Evolutionary conservation across 805 yeast genomes (phyloP).

Genomic region (Sungouiozyma ichnusensis): DNA sequence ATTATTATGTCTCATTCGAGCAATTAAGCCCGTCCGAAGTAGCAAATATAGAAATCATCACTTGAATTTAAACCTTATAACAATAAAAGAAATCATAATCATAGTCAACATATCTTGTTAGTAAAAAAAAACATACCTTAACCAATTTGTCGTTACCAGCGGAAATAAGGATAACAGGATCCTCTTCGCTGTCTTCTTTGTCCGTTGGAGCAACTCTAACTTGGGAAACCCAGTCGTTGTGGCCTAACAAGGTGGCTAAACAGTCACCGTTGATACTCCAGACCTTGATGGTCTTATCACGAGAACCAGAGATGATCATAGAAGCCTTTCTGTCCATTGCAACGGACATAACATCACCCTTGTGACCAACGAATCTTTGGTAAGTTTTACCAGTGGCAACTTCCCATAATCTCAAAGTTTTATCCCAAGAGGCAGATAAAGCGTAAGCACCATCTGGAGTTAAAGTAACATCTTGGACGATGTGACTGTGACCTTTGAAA

Average conservation of each 20-base stretch:
- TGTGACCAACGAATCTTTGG: slow-evolving; percentile 96
- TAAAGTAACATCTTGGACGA: slow-evolving; percentile 94
- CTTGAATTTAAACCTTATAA: slow-evolving; percentile 23
- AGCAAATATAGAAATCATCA: slow-evolving; percentile 94
- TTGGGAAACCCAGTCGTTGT: slow-evolving; percentile 98
- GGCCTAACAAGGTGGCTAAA: slow-evolving; percentile 87
- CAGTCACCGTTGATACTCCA: slow-evolving; percentile 99
- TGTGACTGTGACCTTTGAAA: slow-evolving; percentile 97
- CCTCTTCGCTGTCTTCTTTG: slow-evolving; percentile 32
- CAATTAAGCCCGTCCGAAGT: slow-evolving; percentile 77
- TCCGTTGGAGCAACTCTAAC: slow-evolving; percentile 87
- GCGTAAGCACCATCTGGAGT: slow-evolving; percentile 97
- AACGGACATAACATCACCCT: slow-evolving; percentile 93
- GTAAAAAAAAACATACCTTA: slow-evolving; percentile 66
- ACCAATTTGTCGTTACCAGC: slow-evolving; percentile 99
- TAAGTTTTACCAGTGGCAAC: slow-evolving; percentile 87
- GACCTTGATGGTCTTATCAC: slow-evolving; percentile 97
- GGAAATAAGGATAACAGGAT: slow-evolving; percentile 70
- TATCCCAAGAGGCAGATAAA: slow-evolving; percentile 98
- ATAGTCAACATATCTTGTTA: background rate
- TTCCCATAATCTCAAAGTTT: slow-evolving; percentile 98
- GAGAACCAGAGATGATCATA: slow-evolving; percentile 96
- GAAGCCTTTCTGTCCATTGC: slow-evolving; percentile 93
- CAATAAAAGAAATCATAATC: slow-evolving; percentile 1
- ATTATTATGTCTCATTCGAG: slow-evolving; percentile 87